phyloP scores from a whole-genome alignment of 208 protist genomes.

The Crithidia acanthocephali region DNA sequence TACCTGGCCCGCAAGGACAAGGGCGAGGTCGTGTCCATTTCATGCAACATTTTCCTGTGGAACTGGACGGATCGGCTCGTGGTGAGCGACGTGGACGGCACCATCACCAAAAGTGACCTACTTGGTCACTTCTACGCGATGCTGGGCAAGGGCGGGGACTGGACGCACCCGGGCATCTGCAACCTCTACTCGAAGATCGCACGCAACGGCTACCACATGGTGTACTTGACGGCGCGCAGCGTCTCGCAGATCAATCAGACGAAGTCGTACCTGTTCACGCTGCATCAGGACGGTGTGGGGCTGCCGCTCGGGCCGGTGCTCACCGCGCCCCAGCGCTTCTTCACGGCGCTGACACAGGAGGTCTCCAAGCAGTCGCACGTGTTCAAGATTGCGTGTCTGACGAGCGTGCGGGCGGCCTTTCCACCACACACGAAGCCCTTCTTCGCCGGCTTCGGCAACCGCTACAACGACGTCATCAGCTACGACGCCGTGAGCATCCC shows the following conservation, averaged over 20 bases:
- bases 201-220: slow-evolving; percentile 96
- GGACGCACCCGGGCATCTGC: slow-evolving; percentile 96
- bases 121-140: slow-evolving; percentile 95
- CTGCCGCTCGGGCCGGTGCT: slow-evolving; percentile 90
- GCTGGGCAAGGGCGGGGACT: slow-evolving; percentile 91
- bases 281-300: slow-evolving; percentile 76
- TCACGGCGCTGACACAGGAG: slow-evolving; percentile 89
- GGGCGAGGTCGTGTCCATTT: slow-evolving; percentile 67
- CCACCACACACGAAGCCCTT: slow-evolving; percentile 73
- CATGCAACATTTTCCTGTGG: slow-evolving; percentile 95
- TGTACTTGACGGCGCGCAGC: slow-evolving; percentile 92
- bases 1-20: slow-evolving; percentile 89
- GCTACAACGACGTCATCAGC: slow-evolving; percentile 87
- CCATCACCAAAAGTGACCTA: slow-evolving; percentile 97
- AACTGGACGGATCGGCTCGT: slow-evolving; percentile 93
- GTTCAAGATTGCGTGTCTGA: slow-evolving; percentile 92
- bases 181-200: slow-evolving; percentile 94
- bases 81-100: slow-evolving; percentile 98
- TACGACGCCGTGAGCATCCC: slow-evolving; percentile 85
- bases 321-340: slow-evolving; percentile 88
- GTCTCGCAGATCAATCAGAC: slow-evolving; percentile 90
- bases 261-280: slow-evolving; percentile 77
- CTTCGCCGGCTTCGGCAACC: slow-evolving; percentile 94
- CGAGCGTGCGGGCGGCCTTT: slow-evolving; percentile 76
- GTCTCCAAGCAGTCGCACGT: slow-evolving; percentile 89